Percentiles rank a stretch among this genome's conserved stretches.
phyloP scores from a whole-genome alignment of 768 basidiomycete genomes.

The Amanita fuliginea region DNA sequence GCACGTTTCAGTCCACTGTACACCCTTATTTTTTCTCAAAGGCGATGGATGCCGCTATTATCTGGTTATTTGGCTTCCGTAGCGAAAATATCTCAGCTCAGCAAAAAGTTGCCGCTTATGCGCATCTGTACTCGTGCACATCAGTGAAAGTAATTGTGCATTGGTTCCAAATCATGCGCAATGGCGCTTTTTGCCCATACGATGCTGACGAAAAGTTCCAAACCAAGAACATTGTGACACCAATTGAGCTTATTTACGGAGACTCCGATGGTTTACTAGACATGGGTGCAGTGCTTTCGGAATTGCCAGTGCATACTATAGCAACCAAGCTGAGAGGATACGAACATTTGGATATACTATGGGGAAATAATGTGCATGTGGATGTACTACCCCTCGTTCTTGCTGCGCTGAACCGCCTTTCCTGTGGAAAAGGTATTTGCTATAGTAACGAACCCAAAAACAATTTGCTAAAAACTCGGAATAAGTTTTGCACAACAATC shows the following conservation, averaged over 20 bases:
- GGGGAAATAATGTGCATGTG: conserved; percentile 62
- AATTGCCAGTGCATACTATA: conserved; percentile 53
- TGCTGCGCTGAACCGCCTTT: conserved; percentile 27
- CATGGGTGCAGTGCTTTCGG: conserved; percentile 61
- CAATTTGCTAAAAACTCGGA: too few species aligned
- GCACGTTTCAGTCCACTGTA: conserved; percentile 75
- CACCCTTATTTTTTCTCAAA: conserved; percentile 74
- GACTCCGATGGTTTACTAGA: conserved; percentile 70
- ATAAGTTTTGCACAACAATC: too few species aligned
- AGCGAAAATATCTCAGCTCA: conserved; percentile 49
- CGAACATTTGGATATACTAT: conserved; percentile 75
- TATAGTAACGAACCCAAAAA: too few species aligned
- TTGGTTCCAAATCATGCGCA: conserved; percentile 90
- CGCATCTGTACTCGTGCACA: conserved; percentile 74
- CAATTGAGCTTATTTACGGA: conserved; percentile 69
- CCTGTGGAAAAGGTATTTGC: too few species aligned
- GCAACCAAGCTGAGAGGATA: conserved; percentile 41
- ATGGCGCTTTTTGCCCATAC: conserved; percentile 72
- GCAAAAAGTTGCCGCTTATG: conserved; percentile 73
- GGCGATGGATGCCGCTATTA: conserved; percentile 57
- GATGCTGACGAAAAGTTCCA: conserved; percentile 59
- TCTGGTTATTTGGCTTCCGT: conserved; percentile 70
- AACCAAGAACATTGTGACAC: conserved; percentile 71
- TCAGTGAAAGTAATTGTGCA: conserved; percentile 82
- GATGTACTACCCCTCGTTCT: conserved; percentile 75